Percentiles rank a stretch among this genome's conserved stretches.
These are phyloP conservation scores for Fraxinus albicans DNA, from an alignment of 305 asterid genomes.

Conservation along the genomic window DNA sequence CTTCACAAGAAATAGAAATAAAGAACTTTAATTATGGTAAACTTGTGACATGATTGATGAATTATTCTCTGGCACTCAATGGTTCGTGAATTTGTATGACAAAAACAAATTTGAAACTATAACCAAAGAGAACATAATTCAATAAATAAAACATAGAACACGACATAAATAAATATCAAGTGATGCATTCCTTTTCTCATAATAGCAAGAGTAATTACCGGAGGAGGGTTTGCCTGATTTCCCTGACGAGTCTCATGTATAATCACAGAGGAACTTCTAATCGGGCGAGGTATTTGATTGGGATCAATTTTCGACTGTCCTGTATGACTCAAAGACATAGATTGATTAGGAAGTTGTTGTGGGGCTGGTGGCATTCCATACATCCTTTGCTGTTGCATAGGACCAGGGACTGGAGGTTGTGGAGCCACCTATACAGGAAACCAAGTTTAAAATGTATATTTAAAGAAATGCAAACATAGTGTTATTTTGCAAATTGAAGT, in stretches of 20 bases:
- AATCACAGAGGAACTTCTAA: slow-evolving; percentile 64
- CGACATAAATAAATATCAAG: background rate
- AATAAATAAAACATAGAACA: slow-evolving; percentile 1
- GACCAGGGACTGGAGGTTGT: slow-evolving; percentile 60
- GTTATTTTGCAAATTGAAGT: slow-evolving; percentile 1
- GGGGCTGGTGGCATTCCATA: slow-evolving; percentile 58
- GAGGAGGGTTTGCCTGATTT: slow-evolving; percentile 98
- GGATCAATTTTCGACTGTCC: slow-evolving; percentile 90
- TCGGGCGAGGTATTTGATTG: slow-evolving; percentile 88
- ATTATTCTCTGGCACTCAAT: slow-evolving; percentile 1
- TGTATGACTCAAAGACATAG: slow-evolving; percentile 68
- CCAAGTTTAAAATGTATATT: background rate
- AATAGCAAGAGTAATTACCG: slow-evolving; percentile 46
- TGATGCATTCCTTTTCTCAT: background rate
- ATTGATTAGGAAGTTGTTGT: slow-evolving; percentile 66
- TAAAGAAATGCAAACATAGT: background rate
- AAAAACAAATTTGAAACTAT: slow-evolving; percentile 15
- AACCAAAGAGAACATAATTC: slow-evolving; percentile 7
- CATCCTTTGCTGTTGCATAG: slow-evolving; percentile 65
- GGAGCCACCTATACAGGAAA: slow-evolving; percentile 60
- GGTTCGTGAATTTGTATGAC: slow-evolving; percentile 24
- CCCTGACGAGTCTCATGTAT: slow-evolving; percentile 93
- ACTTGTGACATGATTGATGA: background rate
- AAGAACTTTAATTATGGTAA: slow-evolving; percentile 13
- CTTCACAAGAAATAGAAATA: slow-evolving; percentile 44